phyloP scores from a whole-genome alignment of 2,329 filamentous ascomycete species.

The Penicillium olsonii region DNA sequence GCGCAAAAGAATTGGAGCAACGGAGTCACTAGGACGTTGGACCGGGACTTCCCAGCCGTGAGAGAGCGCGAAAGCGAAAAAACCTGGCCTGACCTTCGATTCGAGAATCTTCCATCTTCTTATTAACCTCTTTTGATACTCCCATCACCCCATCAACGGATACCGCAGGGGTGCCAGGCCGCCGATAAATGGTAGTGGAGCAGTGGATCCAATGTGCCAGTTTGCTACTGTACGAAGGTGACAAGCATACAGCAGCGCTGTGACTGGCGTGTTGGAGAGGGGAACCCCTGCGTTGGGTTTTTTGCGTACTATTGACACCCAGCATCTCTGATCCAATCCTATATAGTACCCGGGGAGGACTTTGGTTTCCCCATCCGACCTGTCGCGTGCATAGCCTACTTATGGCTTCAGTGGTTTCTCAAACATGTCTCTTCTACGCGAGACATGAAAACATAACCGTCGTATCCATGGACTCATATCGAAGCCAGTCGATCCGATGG shows the following conservation, averaged over 20 bases:
- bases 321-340: background rate
- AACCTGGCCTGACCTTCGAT: constrained; percentile 5
- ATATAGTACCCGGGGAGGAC: background rate
- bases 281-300: constrained; percentile 7
- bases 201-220: constrained; percentile 27
- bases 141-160: constrained; percentile 6
- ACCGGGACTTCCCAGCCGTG: constrained; percentile 12
- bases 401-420: background rate
- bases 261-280: constrained; percentile 6
- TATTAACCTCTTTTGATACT: background rate
- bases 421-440: background rate
- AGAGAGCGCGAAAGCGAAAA: background rate
- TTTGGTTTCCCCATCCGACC: background rate
- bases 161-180: constrained; percentile 8
- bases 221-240: constrained; percentile 15
- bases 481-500: background rate
- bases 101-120: constrained; percentile 21
- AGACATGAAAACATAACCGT: background rate
- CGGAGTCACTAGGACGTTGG: constrained; percentile 29
- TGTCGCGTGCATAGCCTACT: constrained; percentile 2
- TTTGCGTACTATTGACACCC: background rate
- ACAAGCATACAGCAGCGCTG: constrained; percentile 6
- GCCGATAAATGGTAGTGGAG: constrained; percentile 22
- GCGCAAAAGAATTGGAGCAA: constrained; percentile 29
- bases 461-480: background rate